Conservation (phyloP, 768 basidiomycete genomes). For the Rhizopogon vulgaris region DNA sequence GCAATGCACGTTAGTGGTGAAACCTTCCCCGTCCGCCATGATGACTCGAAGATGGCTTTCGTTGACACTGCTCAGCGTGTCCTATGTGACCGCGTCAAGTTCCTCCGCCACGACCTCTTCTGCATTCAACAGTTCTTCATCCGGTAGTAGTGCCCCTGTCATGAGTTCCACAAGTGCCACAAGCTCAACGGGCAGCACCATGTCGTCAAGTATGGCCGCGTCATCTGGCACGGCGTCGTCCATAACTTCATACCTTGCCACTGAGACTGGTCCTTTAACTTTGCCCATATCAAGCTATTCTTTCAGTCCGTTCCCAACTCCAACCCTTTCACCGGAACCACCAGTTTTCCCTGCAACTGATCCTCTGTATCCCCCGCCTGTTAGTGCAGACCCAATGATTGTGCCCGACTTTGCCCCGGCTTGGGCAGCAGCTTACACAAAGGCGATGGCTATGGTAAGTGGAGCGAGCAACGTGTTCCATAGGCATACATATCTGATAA, state of each 20-base stretch:
- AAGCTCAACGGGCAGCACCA: not conserved
- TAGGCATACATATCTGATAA: not conserved
- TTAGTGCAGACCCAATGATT: constrained; percentile 30
- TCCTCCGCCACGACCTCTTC: constrained; percentile 1
- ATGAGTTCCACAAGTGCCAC: not conserved
- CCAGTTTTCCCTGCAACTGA: constrained; percentile 49
- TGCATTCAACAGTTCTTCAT: not conserved
- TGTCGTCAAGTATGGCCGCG: not conserved
- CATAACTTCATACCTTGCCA: constrained; percentile 3
- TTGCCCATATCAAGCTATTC: constrained; percentile 35
- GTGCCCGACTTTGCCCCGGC: constrained; percentile 44
- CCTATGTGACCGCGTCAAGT: not conserved
- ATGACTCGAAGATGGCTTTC: constrained; percentile 15
- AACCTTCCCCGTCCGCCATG: not conserved
- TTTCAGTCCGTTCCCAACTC: constrained; percentile 59
- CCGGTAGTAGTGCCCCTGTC: constrained; percentile 4
- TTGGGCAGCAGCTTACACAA: constrained; percentile 55
- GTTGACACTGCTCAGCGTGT: constrained; percentile 9
- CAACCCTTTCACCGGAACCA: constrained; percentile 47
- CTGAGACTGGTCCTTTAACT: constrained; percentile 20
- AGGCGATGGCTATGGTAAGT: constrained; percentile 50
- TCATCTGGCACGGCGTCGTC: constrained; percentile 6
- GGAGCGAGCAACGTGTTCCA: not conserved
- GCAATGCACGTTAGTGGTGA: not conserved
- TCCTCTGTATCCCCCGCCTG: constrained; percentile 52